Evolutionary conservation across 352 stramenopile genomes (phyloP), one percentile per base, ranked within the genome.

Genomic region (Globisporangium barbulae): DNA sequence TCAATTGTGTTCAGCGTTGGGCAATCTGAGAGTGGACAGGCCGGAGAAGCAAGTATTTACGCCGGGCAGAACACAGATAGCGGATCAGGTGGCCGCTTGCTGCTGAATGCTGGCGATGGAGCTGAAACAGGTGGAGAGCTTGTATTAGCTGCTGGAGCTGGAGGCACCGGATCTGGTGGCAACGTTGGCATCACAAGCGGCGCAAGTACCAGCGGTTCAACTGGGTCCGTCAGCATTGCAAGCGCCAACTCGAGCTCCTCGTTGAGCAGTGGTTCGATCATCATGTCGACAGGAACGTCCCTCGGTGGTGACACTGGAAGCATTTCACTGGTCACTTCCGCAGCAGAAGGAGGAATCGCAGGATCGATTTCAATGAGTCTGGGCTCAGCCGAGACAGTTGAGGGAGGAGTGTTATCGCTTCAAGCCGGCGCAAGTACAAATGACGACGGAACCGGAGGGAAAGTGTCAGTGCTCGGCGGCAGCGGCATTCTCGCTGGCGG

Each of bases 311-410:
- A 71, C 30, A 76, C 71, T 19, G 74, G 74, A 49, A 73, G 41
- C 53, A 72, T 82, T 41, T 65, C 62, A 4, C 10, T 82, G 12
- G 25, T 52, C 21, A 79, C 74, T 8, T 72, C 70, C 4, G 41
- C 47, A 21, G 72, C 70, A 6, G 37, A 70, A 53, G 68, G 63
- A 47, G 75, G 75, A 9, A 58, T 70, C 39, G 71, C 70, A 22
- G 75, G 75, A 7, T 58, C 57, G 15, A 70, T 83, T n/a, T 68
- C 56, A 13, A 35, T 80, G 0, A 68, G 60, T 28, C 61, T 80
- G 33, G 75, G 75, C 22, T 55, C 65, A 47, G 65, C 64, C 3
- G 54, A 75, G 25, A 68, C 61, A 9, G 35, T 63, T 9, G 49
- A 44, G 17, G 75, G 75, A 0, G 75, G 75, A 8, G 53, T 59